Conservation (phyloP, 805 yeast genomes). For the Candida peoriensis region DNA sequence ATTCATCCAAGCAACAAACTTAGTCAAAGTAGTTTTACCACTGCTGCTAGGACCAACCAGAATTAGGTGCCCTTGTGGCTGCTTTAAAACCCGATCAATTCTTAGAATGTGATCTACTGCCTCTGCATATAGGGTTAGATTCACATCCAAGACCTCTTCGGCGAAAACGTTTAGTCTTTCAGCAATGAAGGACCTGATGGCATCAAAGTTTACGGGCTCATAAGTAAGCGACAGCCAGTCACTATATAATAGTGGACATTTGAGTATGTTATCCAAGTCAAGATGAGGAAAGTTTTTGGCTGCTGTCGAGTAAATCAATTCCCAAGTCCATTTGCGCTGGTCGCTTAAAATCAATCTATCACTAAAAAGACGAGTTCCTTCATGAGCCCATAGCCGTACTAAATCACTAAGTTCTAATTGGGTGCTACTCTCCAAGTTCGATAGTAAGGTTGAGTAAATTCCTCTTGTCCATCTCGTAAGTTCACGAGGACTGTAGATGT, state of each 20-base stretch:
- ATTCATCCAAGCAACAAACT: constrained; percentile 90
- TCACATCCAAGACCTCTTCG: constrained; percentile 68
- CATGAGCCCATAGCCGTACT: constrained; percentile 73
- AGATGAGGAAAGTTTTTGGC: constrained; percentile 40
- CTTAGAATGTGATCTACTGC: constrained; percentile 70
- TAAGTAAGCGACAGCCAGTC: constrained; percentile 70
- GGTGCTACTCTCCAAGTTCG: constrained; percentile 29
- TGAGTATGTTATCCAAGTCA: constrained; percentile 30
- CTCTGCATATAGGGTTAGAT: constrained; percentile 61
- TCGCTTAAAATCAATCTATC: constrained; percentile 54
- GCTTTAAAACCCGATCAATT: constrained; percentile 76
- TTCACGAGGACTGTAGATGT: constrained; percentile 85
- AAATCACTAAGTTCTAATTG: constrained; percentile 37
- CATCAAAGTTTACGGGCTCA: constrained; percentile 44
- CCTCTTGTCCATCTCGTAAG: constrained; percentile 85
- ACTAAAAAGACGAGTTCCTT: constrained; percentile 69
- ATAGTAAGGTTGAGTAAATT: constrained; percentile 42
- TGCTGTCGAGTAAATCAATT: constrained; percentile 31
- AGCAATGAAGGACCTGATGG: constrained; percentile 47
- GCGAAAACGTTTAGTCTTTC: constrained; percentile 66
- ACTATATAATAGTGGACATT: constrained; percentile 59
- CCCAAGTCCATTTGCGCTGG: constrained; percentile 48
- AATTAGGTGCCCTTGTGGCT: constrained; percentile 87
- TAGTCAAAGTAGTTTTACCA: constrained; percentile 71
- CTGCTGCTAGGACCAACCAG: constrained; percentile 78